Conservation (phyloP, 163 green algal species). For the Chlamydomonas reinhardtii region DNA sequence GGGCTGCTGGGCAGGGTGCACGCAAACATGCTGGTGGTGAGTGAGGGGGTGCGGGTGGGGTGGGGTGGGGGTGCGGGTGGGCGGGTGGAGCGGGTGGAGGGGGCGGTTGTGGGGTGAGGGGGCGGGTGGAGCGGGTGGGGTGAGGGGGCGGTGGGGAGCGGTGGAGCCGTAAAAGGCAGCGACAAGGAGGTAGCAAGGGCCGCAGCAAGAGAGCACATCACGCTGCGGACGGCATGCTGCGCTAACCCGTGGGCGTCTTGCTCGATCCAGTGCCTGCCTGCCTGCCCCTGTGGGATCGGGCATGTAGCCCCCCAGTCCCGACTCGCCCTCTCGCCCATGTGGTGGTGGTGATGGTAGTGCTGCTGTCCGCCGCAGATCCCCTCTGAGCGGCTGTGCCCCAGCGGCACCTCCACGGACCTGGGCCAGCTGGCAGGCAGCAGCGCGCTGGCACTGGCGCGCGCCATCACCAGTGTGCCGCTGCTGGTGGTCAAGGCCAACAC, state of each 20-base stretch:
- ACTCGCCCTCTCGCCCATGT: no score
- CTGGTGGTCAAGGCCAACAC: conserved; percentile 59
- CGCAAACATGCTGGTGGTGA: conserved; percentile 48
- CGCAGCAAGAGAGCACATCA: no score
- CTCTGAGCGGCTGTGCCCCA: conserved; percentile 36
- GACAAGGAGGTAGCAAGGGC: no score
- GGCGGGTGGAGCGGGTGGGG: background rate
- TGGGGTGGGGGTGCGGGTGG: background rate
- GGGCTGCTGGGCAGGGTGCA: conserved; percentile 9
- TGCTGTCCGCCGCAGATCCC: conserved; percentile 48
- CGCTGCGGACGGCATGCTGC: no score
- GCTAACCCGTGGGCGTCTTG: no score
- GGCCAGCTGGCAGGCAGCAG: conserved; percentile 16
- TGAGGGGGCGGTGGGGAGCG: background rate
- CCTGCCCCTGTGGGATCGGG: no score
- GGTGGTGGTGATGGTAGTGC: no score
- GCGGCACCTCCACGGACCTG: conserved; percentile 35
- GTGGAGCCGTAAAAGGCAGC: no score
- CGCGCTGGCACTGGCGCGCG: conserved; percentile 29
- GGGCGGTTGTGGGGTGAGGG: background rate
- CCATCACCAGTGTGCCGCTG: conserved; percentile 18
- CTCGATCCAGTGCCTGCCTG: no score
- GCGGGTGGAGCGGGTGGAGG: background rate
- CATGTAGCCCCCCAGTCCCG: no score
- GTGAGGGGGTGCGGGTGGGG: background rate